These are phyloP conservation scores for Pestalotiopsis sp. DNA, from an alignment of 2,329 filamentous ascomycete species.

Conservation along the genomic window DNA sequence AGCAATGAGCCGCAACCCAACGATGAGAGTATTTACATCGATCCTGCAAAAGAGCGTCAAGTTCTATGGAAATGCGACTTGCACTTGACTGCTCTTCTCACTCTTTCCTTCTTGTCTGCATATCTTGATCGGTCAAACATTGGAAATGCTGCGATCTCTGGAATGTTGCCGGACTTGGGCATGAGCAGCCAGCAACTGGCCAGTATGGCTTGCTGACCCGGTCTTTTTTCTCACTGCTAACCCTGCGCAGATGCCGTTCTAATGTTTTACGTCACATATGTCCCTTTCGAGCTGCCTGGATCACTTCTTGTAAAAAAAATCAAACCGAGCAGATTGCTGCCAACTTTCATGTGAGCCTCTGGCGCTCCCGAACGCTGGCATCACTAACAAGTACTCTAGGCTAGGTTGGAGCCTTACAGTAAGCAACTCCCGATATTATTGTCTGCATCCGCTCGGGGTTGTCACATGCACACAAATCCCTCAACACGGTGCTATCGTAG, in stretches of 20 bases:
- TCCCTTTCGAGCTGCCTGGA: constrained; percentile 13
- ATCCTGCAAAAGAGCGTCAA: constrained; percentile 8
- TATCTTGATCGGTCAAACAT: constrained; percentile 13
- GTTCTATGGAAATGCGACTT: constrained; percentile 12
- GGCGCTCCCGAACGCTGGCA: neutral
- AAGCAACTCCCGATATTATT: too few relatives aligned
- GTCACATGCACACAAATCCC: too few relatives aligned
- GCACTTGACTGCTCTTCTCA: constrained; percentile 11
- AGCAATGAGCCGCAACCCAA: neutral
- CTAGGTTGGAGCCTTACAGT: constrained; percentile 10
- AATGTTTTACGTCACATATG: constrained; percentile 13
- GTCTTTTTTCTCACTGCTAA: neutral
- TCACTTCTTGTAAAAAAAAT: constrained; percentile 14
- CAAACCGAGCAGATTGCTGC: constrained; percentile 9
- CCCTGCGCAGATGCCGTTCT: constrained; percentile 8
- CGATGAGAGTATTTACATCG: constrained; percentile 13
- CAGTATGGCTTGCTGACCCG: neutral
- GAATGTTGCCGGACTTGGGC: constrained; percentile 10
- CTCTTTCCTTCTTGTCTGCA: constrained; percentile 11
- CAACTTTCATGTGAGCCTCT: constrained; percentile 7
- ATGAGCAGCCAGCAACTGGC: constrained; percentile 12
- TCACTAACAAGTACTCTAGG: neutral
- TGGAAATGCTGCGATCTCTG: constrained; percentile 8
- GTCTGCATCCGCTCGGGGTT: too few relatives aligned
- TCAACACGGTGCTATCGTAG: too few relatives aligned